Base-by-base conservation (phyloP, 2,329 filamentous ascomycete genomes). In the Colletotrichum viniferum region DNA sequence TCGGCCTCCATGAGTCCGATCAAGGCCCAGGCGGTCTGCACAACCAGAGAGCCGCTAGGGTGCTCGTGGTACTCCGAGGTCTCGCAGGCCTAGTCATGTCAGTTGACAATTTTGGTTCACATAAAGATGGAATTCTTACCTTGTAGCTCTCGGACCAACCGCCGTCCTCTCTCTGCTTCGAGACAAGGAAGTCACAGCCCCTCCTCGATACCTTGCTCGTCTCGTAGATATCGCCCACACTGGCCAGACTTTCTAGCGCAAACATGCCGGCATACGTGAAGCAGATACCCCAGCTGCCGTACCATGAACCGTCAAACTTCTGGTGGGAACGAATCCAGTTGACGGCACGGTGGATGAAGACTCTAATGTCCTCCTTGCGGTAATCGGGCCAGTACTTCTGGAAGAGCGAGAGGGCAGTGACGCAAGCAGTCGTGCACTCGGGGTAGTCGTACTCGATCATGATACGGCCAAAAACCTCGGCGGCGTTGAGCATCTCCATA, bases 381-480 rank as follows among this genome's bases (percentile, higher is more conserved):
- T 99, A 98, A 32, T 93, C 87, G 0, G 96, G 95, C 88, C 95
- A 97, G 83, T 94, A 89, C 80, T 94, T 90, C 78, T 91, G 91
- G 87, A 98, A 98, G 3, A 96, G 88, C 6, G 93, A 94, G 24
- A 99, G 88, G 0, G 95, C 96, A 2, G 95, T 98, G 5, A 99
- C 94, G 34, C 96, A 95, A 1, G 97, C 96, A 4, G 97, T 98
- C 1, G 97, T 99, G 87, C 97, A 99, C 84, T 99, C 97, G 0
- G 96, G 96, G 81, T 99, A 98, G 83, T 98, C 95, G 83, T 99
- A 99, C 82, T 98, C 96, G 69, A 99, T 94, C 97, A 99, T 99
- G 86, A 99, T 99, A 24, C 93, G 91, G 16, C 95, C 96, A 83
- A 99, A 99, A 0, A 99, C 96, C 83, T 99, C 97, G 2, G 97